Conservation (phyloP, 2,329 filamentous ascomycete species). For the Metarhizium album region DNA sequence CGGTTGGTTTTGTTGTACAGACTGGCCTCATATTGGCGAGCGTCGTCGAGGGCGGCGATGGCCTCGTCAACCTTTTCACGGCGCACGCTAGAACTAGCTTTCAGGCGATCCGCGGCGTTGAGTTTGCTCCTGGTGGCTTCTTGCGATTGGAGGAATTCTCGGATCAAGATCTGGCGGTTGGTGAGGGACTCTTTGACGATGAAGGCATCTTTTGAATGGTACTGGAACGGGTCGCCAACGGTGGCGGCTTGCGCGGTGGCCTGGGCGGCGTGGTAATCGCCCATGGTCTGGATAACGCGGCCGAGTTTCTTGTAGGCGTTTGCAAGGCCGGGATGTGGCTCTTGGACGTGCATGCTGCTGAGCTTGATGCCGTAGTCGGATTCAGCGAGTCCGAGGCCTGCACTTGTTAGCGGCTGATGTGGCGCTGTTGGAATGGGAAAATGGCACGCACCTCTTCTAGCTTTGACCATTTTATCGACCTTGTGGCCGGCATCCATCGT, state of each 20-base stretch:
- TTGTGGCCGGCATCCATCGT: conserved; percentile 98
- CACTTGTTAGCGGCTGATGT: conserved; percentile 12
- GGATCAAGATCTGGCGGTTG: conserved; percentile 91
- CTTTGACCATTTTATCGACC: conserved; percentile 87
- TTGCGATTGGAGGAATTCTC: conserved; percentile 86
- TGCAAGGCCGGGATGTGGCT: conserved; percentile 76
- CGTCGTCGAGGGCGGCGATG: conserved; percentile 83
- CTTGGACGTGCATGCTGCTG: conserved; percentile 75
- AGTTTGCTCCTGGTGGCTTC: conserved; percentile 74
- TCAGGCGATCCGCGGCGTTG: conserved; percentile 78
- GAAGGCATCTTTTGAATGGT: conserved; percentile 90
- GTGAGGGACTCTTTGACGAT: conserved; percentile 98
- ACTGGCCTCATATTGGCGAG: conserved; percentile 68
- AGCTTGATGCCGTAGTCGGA: conserved; percentile 90
- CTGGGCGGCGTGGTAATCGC: conserved; percentile 92
- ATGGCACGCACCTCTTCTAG: conserved; percentile 59
- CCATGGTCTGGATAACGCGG: conserved; percentile 83
- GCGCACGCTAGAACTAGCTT: conserved; percentile 74
- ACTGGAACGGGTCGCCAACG: conserved; percentile 83
- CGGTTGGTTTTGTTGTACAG: conserved; percentile 77
- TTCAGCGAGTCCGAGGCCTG: conserved; percentile 83
- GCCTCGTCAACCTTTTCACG: conserved; percentile 96
- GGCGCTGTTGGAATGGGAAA: conserved; percentile 6
- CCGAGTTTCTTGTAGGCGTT: conserved; percentile 93
- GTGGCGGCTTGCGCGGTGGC: conserved; percentile 94